These are phyloP conservation scores for Cruciata laevipes DNA, from an alignment of 257 asterid species.

Conservation along the genomic window DNA sequence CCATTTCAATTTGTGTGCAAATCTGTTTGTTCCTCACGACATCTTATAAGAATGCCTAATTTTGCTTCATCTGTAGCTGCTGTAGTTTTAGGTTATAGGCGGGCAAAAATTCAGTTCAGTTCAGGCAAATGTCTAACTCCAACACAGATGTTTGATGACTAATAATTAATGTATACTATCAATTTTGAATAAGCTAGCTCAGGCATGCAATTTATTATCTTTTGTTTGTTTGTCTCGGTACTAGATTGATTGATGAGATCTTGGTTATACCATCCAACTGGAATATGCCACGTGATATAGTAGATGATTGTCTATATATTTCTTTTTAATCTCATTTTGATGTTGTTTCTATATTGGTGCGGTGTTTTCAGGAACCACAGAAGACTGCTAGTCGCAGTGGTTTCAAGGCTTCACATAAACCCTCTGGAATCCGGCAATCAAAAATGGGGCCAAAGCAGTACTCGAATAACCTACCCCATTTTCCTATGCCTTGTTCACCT, in stretches of 20 bases:
- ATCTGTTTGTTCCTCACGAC: not conserved
- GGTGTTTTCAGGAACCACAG: conserved; percentile 50
- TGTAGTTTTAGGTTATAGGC: not conserved
- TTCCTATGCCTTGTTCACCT: conserved; percentile 44
- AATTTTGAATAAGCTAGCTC: not conserved
- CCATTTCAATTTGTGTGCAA: not conserved
- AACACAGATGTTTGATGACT: not conserved
- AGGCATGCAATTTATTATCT: not conserved
- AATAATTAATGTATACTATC: not conserved
- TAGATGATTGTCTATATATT: not conserved
- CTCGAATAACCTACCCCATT: conserved; percentile 48
- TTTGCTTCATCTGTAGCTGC: not conserved
- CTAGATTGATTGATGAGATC: not conserved
- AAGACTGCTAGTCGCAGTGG: conserved; percentile 49
- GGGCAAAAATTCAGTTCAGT: not conserved
- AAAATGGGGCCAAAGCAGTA: conserved; percentile 56
- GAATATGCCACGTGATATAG: too few species aligned
- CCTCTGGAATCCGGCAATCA: conserved; percentile 38
- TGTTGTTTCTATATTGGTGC: not conserved
- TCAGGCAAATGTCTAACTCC: not conserved
- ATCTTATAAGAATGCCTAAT: not conserved
- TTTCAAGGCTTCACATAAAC: conserved; percentile 47
- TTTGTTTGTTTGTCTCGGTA: not conserved
- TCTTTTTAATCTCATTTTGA: conserved; percentile 1
- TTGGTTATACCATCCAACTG: not conserved